These are phyloP conservation scores for Cenchrus americanus DNA, from an alignment of 176 grass and related monocot genomes.

Conservation along the genomic window DNA sequence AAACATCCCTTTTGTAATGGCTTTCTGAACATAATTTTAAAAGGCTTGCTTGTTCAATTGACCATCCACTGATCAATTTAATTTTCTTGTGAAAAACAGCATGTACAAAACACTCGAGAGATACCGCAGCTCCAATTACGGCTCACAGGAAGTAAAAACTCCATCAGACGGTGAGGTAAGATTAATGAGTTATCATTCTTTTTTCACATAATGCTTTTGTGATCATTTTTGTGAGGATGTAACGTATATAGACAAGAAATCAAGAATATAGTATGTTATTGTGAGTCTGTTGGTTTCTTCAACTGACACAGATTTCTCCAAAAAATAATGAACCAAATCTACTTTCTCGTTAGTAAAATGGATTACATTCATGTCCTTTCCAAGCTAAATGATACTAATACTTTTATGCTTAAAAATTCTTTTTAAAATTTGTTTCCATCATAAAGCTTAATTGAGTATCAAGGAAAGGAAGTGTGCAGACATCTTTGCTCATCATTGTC, in stretches of 20 bases:
- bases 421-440: background rate
- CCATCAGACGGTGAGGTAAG: conserved; percentile 67
- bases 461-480: background rate
- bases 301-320: background rate
- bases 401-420: background rate
- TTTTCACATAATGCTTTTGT: background rate
- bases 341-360: background rate
- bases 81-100: conserved; percentile 37
- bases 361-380: background rate
- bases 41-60: background rate
- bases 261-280: background rate
- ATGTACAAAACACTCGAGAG: conserved; percentile 84
- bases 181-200: background rate
- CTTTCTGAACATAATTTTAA: background rate
- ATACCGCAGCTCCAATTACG: conserved; percentile 69
- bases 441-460: background rate
- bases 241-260: background rate
- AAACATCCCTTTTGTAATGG: background rate
- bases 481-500: background rate
- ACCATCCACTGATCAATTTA: background rate
- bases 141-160: conserved; percentile 47
- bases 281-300: background rate
- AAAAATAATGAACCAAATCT: background rate
- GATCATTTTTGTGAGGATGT: background rate
- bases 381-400: background rate